A percentile compares a stretch with the other conserved stretches of the same genome.
phyloP scores from a whole-genome alignment of 805 yeast genomes.

The Saccharomyces mikatae region DNA sequence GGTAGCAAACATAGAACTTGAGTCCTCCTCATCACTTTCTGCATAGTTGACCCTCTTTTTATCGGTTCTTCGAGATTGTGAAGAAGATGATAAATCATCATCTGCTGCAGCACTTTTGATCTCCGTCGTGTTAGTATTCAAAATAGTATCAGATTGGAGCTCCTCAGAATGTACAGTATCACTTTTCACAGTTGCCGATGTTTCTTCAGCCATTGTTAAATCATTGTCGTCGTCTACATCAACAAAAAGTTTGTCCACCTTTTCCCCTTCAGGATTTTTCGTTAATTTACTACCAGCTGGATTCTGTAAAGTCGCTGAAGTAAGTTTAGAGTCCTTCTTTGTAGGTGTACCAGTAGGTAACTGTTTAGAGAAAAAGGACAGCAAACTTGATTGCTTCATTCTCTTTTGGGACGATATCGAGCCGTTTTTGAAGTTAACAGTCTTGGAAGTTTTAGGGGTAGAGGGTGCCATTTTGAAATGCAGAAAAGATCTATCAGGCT shows the following conservation, averaged over 20 bases:
- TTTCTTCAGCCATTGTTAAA: neutral
- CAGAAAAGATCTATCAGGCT: neutral
- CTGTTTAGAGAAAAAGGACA: slow-evolving; percentile 30
- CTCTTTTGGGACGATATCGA: slow-evolving; percentile 26
- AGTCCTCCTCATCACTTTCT: slow-evolving; percentile 36
- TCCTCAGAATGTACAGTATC: neutral
- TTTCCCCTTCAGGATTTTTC: neutral
- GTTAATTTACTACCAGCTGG: neutral
- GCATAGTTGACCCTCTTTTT: slow-evolving; percentile 29
- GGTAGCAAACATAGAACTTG: slow-evolving; percentile 10
- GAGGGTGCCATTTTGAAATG: slow-evolving; percentile 13
- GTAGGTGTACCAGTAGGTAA: slow-evolving; percentile 8
- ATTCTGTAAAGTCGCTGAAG: neutral
- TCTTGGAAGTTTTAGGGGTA: slow-evolving; percentile 21
- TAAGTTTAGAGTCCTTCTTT: neutral
- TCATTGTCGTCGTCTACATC: slow-evolving; percentile 11
- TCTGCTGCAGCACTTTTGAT: neutral
- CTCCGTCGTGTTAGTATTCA: neutral
- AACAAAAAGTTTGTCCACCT: slow-evolving; percentile 7
- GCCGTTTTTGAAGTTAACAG: slow-evolving; percentile 5
- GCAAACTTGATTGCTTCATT: slow-evolving; percentile 31
- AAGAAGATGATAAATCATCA: neutral
- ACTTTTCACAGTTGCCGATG: neutral
- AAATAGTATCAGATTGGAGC: neutral
- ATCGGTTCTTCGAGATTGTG: slow-evolving; percentile 8